A percentile compares a stretch with the other conserved stretches of the same genome.
phyloP scores from a whole-genome alignment of 768 basidiomycete genomes.

The Tricholoma hemisulphureum region DNA sequence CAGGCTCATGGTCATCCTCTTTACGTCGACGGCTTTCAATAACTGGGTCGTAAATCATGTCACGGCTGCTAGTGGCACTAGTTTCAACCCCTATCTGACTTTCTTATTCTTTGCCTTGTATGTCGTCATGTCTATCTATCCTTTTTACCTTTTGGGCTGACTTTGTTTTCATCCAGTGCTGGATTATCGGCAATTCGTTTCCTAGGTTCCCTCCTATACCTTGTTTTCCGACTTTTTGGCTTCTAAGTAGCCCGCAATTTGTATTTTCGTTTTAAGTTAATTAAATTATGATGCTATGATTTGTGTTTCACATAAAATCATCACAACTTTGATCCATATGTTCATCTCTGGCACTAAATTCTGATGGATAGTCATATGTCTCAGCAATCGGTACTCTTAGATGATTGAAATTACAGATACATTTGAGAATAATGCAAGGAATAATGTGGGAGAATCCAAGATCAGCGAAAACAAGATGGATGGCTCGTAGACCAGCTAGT shows the following conservation, averaged over 20 bases:
- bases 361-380: background rate
- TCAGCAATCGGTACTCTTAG: background rate
- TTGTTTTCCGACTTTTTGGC: constrained; percentile 73
- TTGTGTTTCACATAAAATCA: background rate
- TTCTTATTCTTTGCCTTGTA: constrained; percentile 61
- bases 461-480: background rate
- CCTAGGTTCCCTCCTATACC: constrained; percentile 73
- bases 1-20: constrained; percentile 69
- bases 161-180: constrained; percentile 45
- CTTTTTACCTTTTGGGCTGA: background rate
- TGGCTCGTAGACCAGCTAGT: constrained; percentile 12
- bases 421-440: background rate
- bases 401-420: background rate
- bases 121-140: constrained; percentile 12
- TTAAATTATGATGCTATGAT: no score
- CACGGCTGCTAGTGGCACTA: constrained; percentile 43
- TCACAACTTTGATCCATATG: background rate
- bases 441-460: background rate
- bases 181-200: constrained; percentile 81
- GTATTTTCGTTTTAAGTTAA: background rate
- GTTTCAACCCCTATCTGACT: constrained; percentile 87
- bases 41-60: constrained; percentile 68
- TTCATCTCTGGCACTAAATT: background rate
- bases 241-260: constrained; percentile 31
- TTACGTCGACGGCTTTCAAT: constrained; percentile 75